Conservation (phyloP, 1,139 yeast genomes). For the Pichia sp. region DNA sequence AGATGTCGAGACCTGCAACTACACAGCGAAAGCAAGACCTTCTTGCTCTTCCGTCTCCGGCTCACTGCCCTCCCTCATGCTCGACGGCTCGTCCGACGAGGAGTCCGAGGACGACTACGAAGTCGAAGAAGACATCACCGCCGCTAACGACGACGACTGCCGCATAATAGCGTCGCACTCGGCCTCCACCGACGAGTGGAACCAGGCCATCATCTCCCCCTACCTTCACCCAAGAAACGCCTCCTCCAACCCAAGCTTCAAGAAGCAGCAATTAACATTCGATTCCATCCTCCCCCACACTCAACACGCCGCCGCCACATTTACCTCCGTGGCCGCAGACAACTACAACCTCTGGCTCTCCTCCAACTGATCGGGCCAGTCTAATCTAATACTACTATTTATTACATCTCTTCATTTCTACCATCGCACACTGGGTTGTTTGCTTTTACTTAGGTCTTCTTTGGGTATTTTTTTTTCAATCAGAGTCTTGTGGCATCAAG, state of each 20-base stretch:
- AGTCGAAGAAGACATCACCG: not conserved
- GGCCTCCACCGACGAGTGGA: not conserved
- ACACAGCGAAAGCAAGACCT: not conserved
- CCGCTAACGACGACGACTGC: not conserved
- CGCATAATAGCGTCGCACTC: not conserved
- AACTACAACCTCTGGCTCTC: conserved; percentile 16
- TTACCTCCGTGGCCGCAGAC: conserved; percentile 9
- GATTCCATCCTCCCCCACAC: conserved; percentile 7
- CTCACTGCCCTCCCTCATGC: conserved; percentile 5
- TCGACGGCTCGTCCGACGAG: not conserved
- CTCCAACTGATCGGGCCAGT: not conserved
- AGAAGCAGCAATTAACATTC: conserved; percentile 3
- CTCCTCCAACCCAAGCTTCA: not conserved
- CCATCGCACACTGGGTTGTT: not conserved
- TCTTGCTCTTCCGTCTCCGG: not conserved
- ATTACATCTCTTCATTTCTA: not conserved
- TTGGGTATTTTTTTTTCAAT: not conserved
- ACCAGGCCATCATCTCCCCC: not conserved
- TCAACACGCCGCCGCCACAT: not conserved
- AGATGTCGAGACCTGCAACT: conserved; percentile 10
- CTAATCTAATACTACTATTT: not conserved
- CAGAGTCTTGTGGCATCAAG: not conserved
- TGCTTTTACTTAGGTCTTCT: not conserved
- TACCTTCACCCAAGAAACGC: not conserved
- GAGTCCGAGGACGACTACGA: conserved; percentile 7